phyloP scores from a whole-genome alignment of 2,329 filamentous ascomycete species.

The Cladosporium austrohemisphaericum region DNA sequence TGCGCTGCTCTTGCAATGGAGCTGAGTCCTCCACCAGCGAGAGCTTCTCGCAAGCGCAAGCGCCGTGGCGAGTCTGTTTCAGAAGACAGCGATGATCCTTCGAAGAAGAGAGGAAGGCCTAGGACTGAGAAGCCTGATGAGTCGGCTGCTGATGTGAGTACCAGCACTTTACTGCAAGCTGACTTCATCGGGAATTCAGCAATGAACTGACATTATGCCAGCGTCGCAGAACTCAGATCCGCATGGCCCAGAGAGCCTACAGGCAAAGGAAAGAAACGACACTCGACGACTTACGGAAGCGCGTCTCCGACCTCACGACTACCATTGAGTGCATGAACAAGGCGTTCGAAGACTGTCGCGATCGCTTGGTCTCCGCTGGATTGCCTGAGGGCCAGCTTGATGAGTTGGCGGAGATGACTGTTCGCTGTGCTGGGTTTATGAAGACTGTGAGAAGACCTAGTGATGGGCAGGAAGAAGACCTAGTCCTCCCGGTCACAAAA shows the following conservation, averaged over 20 bases:
- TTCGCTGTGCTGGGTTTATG: conserved; percentile 18
- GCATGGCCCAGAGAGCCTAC: conserved; percentile 80
- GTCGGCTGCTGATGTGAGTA: conserved; percentile 71
- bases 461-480: conserved; percentile 13
- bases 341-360: conserved; percentile 54
- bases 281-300: conserved; percentile 67
- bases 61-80: conserved; percentile 3
- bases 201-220: conserved; percentile 32
- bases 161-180: not conserved
- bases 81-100: conserved; percentile 25
- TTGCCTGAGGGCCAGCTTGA: conserved; percentile 20
- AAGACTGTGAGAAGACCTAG: conserved; percentile 23
- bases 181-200: too few species aligned
- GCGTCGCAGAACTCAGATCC: conserved; percentile 82
- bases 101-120: conserved; percentile 65
- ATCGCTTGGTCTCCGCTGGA: conserved; percentile 20
- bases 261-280: conserved; percentile 79
- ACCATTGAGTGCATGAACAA: conserved; percentile 71
- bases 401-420: conserved; percentile 22
- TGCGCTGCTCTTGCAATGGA: too few species aligned
- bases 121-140: conserved; percentile 73
- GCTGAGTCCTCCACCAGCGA: not conserved
- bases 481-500: not conserved
- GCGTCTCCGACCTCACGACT: conserved; percentile 65
- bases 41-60: conserved; percentile 9